Percentiles rank a stretch among this genome's conserved stretches.
phyloP scores from a whole-genome alignment of 768 basidiomycete genomes.

The Rhizopogon vinicolor region DNA sequence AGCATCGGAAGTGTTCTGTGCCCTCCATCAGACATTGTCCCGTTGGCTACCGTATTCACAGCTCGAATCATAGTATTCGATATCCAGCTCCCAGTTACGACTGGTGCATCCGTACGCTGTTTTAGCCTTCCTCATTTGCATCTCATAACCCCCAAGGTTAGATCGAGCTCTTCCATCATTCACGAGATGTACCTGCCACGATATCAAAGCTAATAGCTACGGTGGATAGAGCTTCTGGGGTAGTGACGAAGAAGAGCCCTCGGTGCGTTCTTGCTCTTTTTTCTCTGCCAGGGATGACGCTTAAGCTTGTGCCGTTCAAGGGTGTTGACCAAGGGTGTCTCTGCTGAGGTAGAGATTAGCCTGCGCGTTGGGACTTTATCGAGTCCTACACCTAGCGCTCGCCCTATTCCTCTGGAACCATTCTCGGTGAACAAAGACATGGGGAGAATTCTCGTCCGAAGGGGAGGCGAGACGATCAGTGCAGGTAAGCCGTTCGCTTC shows the following conservation, averaged over 20 bases:
- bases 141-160: constrained; percentile 20
- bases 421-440: constrained; percentile 91
- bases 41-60: constrained; percentile 70
- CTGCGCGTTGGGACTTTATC: constrained; percentile 55
- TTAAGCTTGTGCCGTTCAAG: constrained; percentile 33
- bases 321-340: constrained; percentile 77
- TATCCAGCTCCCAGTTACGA: constrained; percentile 81
- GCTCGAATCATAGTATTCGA: constrained; percentile 95
- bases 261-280: constrained; percentile 44
- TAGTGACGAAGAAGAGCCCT: constrained; percentile 72
- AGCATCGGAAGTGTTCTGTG: constrained; percentile 89
- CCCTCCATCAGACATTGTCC: constrained; percentile 63
- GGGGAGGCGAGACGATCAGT: constrained; percentile 91
- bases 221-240: constrained; percentile 74
- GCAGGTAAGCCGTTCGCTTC: constrained; percentile 53
- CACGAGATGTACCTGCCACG: constrained; percentile 86
- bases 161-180: constrained; percentile 96
- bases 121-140: background rate
- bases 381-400: constrained; percentile 37
- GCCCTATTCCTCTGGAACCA: constrained; percentile 81
- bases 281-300: background rate
- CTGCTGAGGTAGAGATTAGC: constrained; percentile 83
- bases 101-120: constrained; percentile 70
- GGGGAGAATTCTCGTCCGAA: constrained; percentile 84
- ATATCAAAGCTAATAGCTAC: constrained; percentile 76